Base-by-base conservation (phyloP, 2,329 filamentous ascomycete species). In the Ophiostoma pallidulum region DNA sequence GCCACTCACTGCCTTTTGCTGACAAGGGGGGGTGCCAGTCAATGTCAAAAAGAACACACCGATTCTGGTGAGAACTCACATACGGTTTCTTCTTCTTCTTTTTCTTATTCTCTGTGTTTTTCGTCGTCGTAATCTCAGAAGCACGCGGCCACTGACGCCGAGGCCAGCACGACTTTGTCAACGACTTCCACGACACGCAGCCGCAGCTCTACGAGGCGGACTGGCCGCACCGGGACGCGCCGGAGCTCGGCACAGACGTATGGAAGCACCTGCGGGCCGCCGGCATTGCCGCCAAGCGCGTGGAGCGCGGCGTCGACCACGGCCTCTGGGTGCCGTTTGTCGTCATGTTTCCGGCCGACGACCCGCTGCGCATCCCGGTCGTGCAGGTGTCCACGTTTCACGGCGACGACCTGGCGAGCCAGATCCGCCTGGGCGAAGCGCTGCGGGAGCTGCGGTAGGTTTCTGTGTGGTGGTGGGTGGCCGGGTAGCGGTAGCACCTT, bases 301-400 rank as follows among this genome's bases (percentile, higher is more conserved):
- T 45, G 5, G 48, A 49, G 42, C 48, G 48, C 24, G 48, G 48
- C 32, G 37, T 49, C 20, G 48, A 49, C 42, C 48, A 49, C n/a
- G 48, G 48, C 24, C 10, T 49, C 4, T 49, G 48, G 47, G 48
- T 49, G 37, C 48, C 48, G 8, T 49, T 49, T 13, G 41, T 13
- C 1, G 42, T 49, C 48, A 45, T 49, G 42, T 49, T 49, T 16
- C 42, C 47, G 2, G 28, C 20, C 6, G 36, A 46, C 12, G 26
- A 33, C n/a, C 38, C 45, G 2, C 29, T 48, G 4, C 14, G 38
- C 14, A 32, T 48, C 4, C 46, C 46, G 2, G 28, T 48, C 8
- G 46, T 48, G 12, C 46, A 48, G 4, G 46, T 48, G 13, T 48
- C 46, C 31, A 48, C 46, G 4, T 43, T 42, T 12, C 33, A 48